Evolutionary conservation across 371 early-diverging fungal species (phyloP), one percentile per base, ranked within the genome.

Genomic region (Rhizomucor pusillus): DNA sequence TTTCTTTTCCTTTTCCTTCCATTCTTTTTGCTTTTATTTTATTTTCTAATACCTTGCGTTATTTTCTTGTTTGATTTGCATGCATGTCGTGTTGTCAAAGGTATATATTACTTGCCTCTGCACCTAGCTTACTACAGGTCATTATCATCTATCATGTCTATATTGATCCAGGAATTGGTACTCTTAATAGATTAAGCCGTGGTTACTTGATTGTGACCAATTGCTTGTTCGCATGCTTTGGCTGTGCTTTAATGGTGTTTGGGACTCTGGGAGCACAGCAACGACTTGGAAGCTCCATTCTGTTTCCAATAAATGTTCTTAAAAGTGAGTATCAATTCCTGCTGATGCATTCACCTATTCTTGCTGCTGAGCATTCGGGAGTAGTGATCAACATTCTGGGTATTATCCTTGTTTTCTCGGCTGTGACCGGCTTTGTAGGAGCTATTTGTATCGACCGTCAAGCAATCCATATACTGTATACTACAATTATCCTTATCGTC

Each of bases 1-100:
- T 29, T 29, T 29, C 29, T 29, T 29, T 29, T 7, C 24, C 14
- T 41, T 16, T 41, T 25, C n/a, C n/a, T n/a, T n/a, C n/a, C n/a
- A n/a, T 53, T 45, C 39, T 25, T 12, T 40, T 40, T 20, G n/a
- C n/a, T 34, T 19, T 44, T 52, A 18, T 18, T 44, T 18, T 29
- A 33, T 33, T 20, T 44, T 43, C 22, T 53, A 45, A 39, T 37
- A n/a, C 22, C 45, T 53, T 35, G 33, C 54, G 35, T 33, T 35
- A 12, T 22, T 34, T 44, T 44, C 29, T 29, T 29, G 5, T 7
- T 29, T 29, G 7, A 29, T 29, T 29, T 29, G 29, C 29, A 29
- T 29, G 40, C 20, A 74, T 74, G 75, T 25, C 63, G 40, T 74
- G 75, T 59, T 74, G 75, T 71, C 69, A 71, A 65, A 67, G 71